Percentiles rank a stretch among this genome's conserved stretches.
Evolutionary conservation across 495 filamentous ascomycete genomes (phyloP).

Genomic region (Rhizodiscina lignyota): DNA sequence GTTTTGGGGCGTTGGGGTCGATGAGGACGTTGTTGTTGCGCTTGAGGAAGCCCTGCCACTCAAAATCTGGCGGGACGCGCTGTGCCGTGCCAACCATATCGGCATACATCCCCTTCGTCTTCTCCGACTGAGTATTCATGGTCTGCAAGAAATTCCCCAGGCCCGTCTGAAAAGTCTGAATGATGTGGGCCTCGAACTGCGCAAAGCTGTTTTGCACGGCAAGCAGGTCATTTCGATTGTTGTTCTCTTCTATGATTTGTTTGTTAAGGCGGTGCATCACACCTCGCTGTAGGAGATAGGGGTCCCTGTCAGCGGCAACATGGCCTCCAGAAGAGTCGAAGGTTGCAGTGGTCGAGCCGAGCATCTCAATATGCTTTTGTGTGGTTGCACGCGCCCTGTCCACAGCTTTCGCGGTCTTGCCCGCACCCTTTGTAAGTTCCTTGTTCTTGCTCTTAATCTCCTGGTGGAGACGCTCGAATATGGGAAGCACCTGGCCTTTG

Average conservation of each 20-base stretch:
- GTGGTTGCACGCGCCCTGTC: slow-evolving; percentile 74
- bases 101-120: slow-evolving; percentile 57
- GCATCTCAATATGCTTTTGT: slow-evolving; percentile 90
- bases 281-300: slow-evolving; percentile 71
- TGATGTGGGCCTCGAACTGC: slow-evolving; percentile 71
- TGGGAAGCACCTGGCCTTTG: slow-evolving; percentile 65
- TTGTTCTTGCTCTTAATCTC: slow-evolving; percentile 94
- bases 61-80: slow-evolving; percentile 73
- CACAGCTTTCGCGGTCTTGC: slow-evolving; percentile 73
- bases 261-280: slow-evolving; percentile 71
- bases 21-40: slow-evolving; percentile 58
- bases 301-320: slow-evolving; percentile 54
- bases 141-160: slow-evolving; percentile 66
- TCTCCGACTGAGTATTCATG: slow-evolving; percentile 64
- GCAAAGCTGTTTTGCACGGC: slow-evolving; percentile 77
- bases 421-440: slow-evolving; percentile 68
- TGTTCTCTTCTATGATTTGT: slow-evolving; percentile 90
- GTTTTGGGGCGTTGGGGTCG: slow-evolving; percentile 55
- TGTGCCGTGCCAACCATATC: slow-evolving; percentile 69
- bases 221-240: slow-evolving; percentile 77
- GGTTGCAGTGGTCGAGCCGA: slow-evolving; percentile 63
- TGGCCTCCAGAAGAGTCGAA: slow-evolving; percentile 57
- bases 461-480: slow-evolving; percentile 77
- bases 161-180: slow-evolving; percentile 66
- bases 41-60: slow-evolving; percentile 70